phyloP scores from a whole-genome alignment of 2,329 filamentous ascomycete genomes.

The Beauveria australis region DNA sequence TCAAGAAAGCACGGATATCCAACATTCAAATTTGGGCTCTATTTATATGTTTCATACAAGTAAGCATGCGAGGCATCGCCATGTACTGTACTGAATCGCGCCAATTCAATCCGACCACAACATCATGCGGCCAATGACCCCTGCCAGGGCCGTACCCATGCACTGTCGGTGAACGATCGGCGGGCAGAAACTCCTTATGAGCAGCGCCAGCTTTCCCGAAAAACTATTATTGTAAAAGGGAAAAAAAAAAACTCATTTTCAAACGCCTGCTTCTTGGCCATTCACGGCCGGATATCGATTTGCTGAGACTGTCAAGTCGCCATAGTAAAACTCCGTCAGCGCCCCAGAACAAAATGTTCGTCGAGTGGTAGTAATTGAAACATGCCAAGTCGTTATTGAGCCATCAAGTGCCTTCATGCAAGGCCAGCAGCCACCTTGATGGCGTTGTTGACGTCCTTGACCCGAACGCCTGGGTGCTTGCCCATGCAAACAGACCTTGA shows the following conservation, averaged over 20 bases:
- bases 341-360: background rate
- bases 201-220: background rate
- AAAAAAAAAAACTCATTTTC: background rate
- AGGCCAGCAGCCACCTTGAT: slow-evolving; percentile 21
- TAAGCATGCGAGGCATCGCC: background rate
- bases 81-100: background rate
- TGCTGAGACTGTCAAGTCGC: background rate
- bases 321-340: background rate
- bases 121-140: background rate
- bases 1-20: background rate
- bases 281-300: background rate
- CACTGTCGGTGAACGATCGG: no score
- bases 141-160: background rate
- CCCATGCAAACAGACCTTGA: slow-evolving; percentile 30
- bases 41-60: background rate
- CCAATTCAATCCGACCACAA: background rate
- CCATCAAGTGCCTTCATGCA: background rate
- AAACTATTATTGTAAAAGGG: background rate
- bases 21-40: background rate
- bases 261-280: background rate
- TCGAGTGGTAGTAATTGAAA: background rate
- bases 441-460: slow-evolving; percentile 28
- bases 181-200: no score
- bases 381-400: background rate
- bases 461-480: slow-evolving; percentile 29